phyloP scores from a whole-genome alignment of 331 rosid genomes.

The Telfairia occidentalis region DNA sequence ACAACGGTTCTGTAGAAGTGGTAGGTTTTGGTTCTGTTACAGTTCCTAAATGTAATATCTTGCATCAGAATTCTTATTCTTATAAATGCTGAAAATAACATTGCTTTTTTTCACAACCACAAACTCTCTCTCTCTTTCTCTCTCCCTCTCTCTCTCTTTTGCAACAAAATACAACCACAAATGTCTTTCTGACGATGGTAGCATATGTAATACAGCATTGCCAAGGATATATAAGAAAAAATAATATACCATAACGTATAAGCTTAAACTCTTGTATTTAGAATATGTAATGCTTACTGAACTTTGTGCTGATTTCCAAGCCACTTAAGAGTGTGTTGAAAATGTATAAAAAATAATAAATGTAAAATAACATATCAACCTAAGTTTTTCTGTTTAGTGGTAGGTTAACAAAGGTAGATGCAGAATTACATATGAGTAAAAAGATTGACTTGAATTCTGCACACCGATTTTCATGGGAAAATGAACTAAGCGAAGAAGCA shows the following conservation, averaged over 20 bases:
- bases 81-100: not conserved
- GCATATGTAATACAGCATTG: not conserved
- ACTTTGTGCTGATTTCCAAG: not conserved
- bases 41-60: conserved; percentile 34
- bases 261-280: not conserved
- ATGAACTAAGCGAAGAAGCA: not conserved
- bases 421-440: not conserved
- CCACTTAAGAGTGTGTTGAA: not conserved
- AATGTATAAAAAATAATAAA: not conserved
- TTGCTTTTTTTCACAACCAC: not conserved
- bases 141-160: no score
- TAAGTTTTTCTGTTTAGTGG: not conserved
- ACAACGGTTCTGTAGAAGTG: conserved; percentile 56
- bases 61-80: conserved; percentile 10
- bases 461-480: not conserved
- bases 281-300: not conserved
- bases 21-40: conserved; percentile 56
- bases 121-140: no score
- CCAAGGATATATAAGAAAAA: not conserved
- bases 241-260: not conserved
- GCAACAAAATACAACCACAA: no score
- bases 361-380: not conserved
- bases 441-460: not conserved
- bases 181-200: not conserved
- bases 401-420: not conserved